Evolutionary conservation across 768 basidiomycete species (phyloP).

Genomic region (Tylopilus subfusipes): DNA sequence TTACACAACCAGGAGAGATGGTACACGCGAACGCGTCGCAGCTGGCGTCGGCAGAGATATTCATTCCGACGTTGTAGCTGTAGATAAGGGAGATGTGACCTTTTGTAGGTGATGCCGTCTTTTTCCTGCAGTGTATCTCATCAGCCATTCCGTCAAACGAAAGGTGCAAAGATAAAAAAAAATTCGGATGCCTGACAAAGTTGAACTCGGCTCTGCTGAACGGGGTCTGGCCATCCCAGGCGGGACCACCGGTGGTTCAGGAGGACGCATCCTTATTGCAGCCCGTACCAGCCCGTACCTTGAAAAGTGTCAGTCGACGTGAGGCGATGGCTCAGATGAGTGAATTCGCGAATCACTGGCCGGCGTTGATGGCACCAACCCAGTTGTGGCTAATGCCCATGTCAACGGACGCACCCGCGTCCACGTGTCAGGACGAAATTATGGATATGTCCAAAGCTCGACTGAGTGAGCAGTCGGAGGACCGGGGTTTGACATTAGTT

Average conservation of each 20-base stretch:
- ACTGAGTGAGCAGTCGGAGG: slow-evolving; percentile 17
- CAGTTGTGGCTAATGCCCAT: slow-evolving; percentile 19
- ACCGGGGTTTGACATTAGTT: slow-evolving; percentile 2
- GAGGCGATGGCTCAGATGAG: not conserved
- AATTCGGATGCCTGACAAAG: not conserved
- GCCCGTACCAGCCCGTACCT: slow-evolving; percentile 24
- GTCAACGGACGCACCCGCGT: slow-evolving; percentile 7
- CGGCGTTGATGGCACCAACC: slow-evolving; percentile 22
- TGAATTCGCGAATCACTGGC: not conserved
- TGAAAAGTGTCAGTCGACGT: not conserved
- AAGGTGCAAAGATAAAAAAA: not conserved
- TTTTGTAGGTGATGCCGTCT: slow-evolving; percentile 15
- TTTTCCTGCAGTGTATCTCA: too few species aligned
- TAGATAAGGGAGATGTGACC: slow-evolving; percentile 19
- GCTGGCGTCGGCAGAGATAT: slow-evolving; percentile 14
- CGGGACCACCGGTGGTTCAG: slow-evolving; percentile 20
- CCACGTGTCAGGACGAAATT: slow-evolving; percentile 20
- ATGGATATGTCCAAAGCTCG: slow-evolving; percentile 20
- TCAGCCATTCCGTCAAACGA: too few species aligned
- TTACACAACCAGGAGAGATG: slow-evolving; percentile 17
- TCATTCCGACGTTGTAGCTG: slow-evolving; percentile 19
- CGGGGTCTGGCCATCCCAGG: slow-evolving; percentile 20
- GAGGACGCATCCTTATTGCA: slow-evolving; percentile 13
- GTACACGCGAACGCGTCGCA: slow-evolving; percentile 20
- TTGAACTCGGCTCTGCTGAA: slow-evolving; percentile 4